Conservation (phyloP, 202 grass and related monocot species). For the Panicum virgatum region DNA sequence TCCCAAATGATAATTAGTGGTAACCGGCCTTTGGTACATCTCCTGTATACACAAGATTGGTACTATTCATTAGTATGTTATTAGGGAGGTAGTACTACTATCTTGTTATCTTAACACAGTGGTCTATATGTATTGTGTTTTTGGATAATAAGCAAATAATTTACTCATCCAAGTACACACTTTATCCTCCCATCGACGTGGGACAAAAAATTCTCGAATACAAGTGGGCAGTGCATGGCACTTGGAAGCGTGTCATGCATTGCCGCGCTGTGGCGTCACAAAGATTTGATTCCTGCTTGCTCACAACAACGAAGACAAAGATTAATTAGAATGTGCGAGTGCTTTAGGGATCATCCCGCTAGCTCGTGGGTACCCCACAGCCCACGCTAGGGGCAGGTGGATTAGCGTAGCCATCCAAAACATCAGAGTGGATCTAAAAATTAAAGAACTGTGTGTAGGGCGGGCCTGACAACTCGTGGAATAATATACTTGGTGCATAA, state of each 20-base stretch:
- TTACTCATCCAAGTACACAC: not conserved
- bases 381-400: conserved; percentile 19
- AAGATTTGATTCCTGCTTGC: conserved; percentile 46
- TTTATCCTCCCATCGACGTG: conserved; percentile 24
- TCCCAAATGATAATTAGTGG: not conserved
- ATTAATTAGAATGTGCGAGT: not conserved
- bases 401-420: conserved; percentile 38
- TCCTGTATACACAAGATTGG: not conserved
- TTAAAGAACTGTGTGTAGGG: not conserved
- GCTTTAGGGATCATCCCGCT: conserved; percentile 8
- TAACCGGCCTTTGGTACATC: not conserved
- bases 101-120: conserved; percentile 2
- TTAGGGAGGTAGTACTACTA: not conserved
- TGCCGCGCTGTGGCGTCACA: not conserved
- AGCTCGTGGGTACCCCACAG: not conserved
- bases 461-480: not conserved
- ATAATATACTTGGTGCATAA: not conserved
- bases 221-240: too few species aligned
- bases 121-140: not conserved
- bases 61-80: not conserved
- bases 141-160: not conserved
- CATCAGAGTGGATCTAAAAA: not conserved
- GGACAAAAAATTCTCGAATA: not conserved
- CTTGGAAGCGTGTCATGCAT: not conserved
- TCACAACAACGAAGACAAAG: conserved; percentile 14